Percentiles rank a stretch among this genome's conserved stretches.
Conservation (phyloP, 805 yeast genomes). For the Spencermartinsiella europaea region DNA sequence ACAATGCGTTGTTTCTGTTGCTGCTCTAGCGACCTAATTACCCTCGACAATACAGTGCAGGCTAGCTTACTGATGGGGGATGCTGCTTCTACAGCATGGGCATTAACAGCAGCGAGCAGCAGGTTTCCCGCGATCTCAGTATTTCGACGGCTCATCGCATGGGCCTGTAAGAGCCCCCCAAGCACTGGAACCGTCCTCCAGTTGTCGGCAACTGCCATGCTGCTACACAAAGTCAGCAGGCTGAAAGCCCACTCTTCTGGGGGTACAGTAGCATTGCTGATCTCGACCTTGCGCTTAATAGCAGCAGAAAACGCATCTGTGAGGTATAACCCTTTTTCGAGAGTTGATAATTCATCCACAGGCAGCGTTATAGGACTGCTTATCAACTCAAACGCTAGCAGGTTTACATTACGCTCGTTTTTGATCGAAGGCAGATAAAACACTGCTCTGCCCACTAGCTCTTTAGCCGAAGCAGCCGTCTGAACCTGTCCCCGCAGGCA, state of each 20-base stretch:
- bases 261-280: slow-evolving; percentile 25
- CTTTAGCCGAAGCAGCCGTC: not conserved
- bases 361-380: slow-evolving; percentile 18
- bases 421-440: slow-evolving; percentile 21
- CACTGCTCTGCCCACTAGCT: slow-evolving; percentile 12
- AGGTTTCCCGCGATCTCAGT: not conserved
- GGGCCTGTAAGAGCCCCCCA: slow-evolving; percentile 16
- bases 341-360: slow-evolving; percentile 4
- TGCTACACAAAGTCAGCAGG: slow-evolving; percentile 11
- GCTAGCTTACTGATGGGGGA: not conserved
- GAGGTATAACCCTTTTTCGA: slow-evolving; percentile 7
- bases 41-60: not conserved
- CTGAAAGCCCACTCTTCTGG: slow-evolving; percentile 17
- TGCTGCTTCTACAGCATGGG: not conserved
- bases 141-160: not conserved
- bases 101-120: not conserved
- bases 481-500: not conserved
- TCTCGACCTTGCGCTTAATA: slow-evolving; percentile 16
- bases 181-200: slow-evolving; percentile 22
- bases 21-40: not conserved
- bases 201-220: slow-evolving; percentile 4
- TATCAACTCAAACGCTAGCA: slow-evolving; percentile 20
- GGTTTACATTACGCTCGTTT: slow-evolving; percentile 22
- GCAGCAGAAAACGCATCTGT: slow-evolving; percentile 24
- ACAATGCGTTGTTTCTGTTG: not conserved